phyloP scores from a whole-genome alignment of 805 yeast species.

The Debaryomyces tyrocola region DNA sequence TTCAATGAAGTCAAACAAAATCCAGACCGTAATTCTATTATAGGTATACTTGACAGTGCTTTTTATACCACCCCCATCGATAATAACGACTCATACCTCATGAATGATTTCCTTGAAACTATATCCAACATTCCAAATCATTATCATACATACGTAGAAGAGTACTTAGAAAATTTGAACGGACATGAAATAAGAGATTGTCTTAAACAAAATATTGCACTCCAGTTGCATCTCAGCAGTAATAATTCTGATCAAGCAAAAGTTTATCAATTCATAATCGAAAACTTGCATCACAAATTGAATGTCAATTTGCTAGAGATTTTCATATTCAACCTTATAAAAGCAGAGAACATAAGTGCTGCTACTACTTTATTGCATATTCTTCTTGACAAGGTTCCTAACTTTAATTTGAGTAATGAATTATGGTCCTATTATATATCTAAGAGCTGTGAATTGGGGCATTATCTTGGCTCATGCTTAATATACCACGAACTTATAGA shows the following conservation, averaged over 20 bases:
- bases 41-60: neutral
- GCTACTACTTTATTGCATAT: slow-evolving; percentile 28
- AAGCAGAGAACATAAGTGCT: slow-evolving; percentile 19
- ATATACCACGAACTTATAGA: slow-evolving; percentile 38
- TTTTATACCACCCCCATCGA: neutral
- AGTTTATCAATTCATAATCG: slow-evolving; percentile 10
- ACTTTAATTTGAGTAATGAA: slow-evolving; percentile 27
- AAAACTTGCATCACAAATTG: slow-evolving; percentile 6
- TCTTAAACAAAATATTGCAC: neutral
- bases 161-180: neutral
- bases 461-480: slow-evolving; percentile 31
- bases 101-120: neutral
- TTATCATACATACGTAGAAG: neutral
- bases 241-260: neutral
- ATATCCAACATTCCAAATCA: neutral
- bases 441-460: slow-evolving; percentile 20
- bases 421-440: slow-evolving; percentile 32
- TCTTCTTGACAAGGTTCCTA: slow-evolving; percentile 12
- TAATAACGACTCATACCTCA: neutral
- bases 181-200: neutral
- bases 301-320: slow-evolving; percentile 20
- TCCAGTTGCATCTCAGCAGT: neutral
- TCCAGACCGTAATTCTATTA: neutral
- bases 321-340: slow-evolving; percentile 19
- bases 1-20: neutral